Evolutionary conservation across 1,284 basidiomycete genomes (phyloP), one percentile per base, ranked within the genome.

Genomic region (Wolfiporia cocos): DNA sequence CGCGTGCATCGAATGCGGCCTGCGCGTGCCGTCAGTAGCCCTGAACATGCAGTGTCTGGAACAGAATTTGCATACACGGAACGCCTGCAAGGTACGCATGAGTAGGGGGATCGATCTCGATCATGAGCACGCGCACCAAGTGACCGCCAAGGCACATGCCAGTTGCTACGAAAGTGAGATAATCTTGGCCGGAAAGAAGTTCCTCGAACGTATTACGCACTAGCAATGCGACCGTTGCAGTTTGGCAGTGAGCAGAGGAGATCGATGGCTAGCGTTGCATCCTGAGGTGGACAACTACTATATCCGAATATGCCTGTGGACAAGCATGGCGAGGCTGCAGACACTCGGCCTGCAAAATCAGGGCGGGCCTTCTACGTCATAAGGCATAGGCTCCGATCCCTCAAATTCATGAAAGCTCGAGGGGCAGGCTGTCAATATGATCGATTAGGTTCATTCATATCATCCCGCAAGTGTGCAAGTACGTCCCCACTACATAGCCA

Each of bases 341-440:
- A 26, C 21, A 46, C 14, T 23, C 19, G 12, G 17, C 14, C 38
- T 32, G 4, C 10, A 26, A 22, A 34, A 17, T 42, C 56, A 31
- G 14, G 26, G 26, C 26, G 9, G 48, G 74, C 91, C 92, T 70
- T 91, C 86, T 0, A 66, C 70, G 57, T 94, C 91, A 57, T 95
- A 96, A 0, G 89, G 78, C 45, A 96, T 81, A 0, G 92, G 65
- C 40, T 91, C 89, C 0, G 90, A 86, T 0, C 87, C 86, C 59
- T 91, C 78, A 46, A 94, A 95, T 58, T 96, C 92, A 57, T 96
- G 92, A 63, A 88, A 96, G 19, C 71, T 73, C 4, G 85, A 90
- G 0, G 89, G 88, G 48, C 82, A 86, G 2, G 84, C 86, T 89
- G 43, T 2, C 48, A 44, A 28, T 35, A 21, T 15, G 21, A 36